Evolutionary conservation across 345 rosid species (phyloP).

Genomic region (Ricinus communis): DNA sequence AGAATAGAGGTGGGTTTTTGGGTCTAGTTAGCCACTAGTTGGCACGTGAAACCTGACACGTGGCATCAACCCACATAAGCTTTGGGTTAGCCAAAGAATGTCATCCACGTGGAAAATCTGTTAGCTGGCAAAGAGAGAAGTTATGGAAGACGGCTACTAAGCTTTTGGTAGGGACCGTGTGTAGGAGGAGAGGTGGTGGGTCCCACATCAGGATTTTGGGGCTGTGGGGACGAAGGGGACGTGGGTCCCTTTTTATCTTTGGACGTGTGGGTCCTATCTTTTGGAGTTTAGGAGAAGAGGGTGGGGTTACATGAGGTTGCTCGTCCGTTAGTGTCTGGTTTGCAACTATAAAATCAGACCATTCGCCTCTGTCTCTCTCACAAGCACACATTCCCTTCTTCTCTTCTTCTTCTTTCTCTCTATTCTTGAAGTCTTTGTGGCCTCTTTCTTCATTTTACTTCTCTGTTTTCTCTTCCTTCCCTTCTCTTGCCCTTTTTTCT

Average conservation of each 20-base stretch:
- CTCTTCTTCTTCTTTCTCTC: background rate
- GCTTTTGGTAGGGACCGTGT: background rate
- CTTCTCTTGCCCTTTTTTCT: background rate
- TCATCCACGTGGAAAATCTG: constrained; percentile 21
- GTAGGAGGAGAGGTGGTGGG: background rate
- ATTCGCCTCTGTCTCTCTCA: background rate
- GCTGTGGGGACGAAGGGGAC: constrained; percentile 5
- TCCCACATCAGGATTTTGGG: background rate
- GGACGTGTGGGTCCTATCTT: background rate
- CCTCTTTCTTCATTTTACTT: background rate
- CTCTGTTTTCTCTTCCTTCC: background rate
- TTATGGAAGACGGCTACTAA: constrained; percentile 14
- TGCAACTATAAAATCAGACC: constrained; percentile 16
- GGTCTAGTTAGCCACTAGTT: too few relatives aligned
- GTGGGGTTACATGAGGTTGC: background rate
- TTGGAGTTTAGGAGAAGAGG: background rate
- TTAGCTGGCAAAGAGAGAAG: background rate
- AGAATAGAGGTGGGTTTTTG: too few relatives aligned
- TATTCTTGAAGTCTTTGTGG: background rate
- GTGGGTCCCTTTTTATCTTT: background rate
- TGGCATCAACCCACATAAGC: constrained; percentile 13
- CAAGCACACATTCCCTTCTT: background rate
- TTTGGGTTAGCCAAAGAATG: constrained; percentile 16
- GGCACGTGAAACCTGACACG: background rate
- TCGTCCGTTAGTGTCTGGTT: constrained; percentile 7